Evolutionary conservation across 257 asterid species (phyloP), one percentile per base, ranked within the genome.

Genomic region (Solanum ahanhuiri): DNA sequence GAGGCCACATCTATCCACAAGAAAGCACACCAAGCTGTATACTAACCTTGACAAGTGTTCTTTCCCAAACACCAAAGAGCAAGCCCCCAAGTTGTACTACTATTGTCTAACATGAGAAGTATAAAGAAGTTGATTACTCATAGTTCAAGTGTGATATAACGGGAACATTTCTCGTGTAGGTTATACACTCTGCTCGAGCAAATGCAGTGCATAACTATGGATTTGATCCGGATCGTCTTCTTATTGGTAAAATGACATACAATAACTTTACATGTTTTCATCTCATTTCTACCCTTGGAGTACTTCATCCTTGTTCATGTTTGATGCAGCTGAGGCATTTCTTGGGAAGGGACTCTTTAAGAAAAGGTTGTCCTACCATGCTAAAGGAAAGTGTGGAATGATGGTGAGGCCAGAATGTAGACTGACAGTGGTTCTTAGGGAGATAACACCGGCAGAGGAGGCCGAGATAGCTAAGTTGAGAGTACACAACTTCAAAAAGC

Each of bases 161-260:
- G 33, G 28, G 51, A 64, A 73, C 60, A 70, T 85, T 63, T 82
- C 14, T 67, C 45, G 18, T 87, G 89, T 94, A 94, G 98, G 98
- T 95, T 82, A 93, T 95, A 87, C 97, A 94, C 92, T 93, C 98
- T 86, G 98, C 98, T 86, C 97, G 97, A 51, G 98, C 98, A 85
- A 95, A 95, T 90, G 98, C 98, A 66, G 90, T 94, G 5, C 97
- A 95, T 91, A 95, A 95, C 89, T 89, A 93, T 81, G 95, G 97
- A 54, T 90, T 93, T 23, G 96, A 95, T 84, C 90, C 93, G 7
- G 98, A 94, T 34, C 98, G 98, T 67, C 98, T 94, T 71, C 92
- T 95, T 91, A 94, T 94, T 89, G 98, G 98, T 95, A 95, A 91
- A 72, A 79, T 4, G 35, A 30, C 64, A 28, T 4, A 15, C 64